phyloP scores from a whole-genome alignment of 2,329 filamentous ascomycete species.

The Diaporthe sp. region DNA sequence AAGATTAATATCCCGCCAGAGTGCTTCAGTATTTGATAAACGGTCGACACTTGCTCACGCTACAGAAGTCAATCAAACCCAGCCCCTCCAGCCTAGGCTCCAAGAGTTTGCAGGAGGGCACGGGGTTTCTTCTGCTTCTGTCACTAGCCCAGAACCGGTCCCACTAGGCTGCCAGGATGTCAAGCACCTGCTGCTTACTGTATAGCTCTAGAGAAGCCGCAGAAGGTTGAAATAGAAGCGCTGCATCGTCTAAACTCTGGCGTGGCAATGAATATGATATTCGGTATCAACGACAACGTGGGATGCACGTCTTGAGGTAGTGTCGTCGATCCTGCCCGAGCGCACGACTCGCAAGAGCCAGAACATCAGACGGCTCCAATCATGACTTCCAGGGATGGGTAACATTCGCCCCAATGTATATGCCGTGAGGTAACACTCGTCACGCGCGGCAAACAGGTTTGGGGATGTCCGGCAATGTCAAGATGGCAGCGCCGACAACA shows the following conservation, averaged over 20 bases:
- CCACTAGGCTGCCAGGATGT: not conserved
- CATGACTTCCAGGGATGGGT: not conserved
- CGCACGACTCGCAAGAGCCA: not conserved
- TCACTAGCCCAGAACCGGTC: slow-evolving; percentile 7
- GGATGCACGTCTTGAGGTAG: not conserved
- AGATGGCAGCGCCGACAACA: not conserved
- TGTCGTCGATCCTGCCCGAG: slow-evolving; percentile 15
- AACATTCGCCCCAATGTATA: not conserved
- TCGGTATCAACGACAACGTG: not conserved
- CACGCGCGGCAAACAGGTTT: slow-evolving; percentile 11
- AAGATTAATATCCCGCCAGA: not conserved
- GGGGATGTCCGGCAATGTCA: not conserved
- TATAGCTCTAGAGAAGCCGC: not conserved
- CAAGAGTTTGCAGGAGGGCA: not conserved
- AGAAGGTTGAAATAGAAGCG: not conserved
- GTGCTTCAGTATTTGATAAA: not conserved
- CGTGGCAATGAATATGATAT: not conserved
- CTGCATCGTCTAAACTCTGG: too few species aligned
- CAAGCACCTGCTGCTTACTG: not conserved
- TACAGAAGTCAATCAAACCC: not conserved
- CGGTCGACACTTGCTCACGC: not conserved
- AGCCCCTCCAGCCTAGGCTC: not conserved
- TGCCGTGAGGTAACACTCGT: slow-evolving; percentile 10
- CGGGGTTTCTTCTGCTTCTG: slow-evolving; percentile 14
- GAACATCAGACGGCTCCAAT: slow-evolving; percentile 1